Evolutionary conservation across 2,329 filamentous ascomycete species (phyloP), one percentile per base, ranked within the genome.

Genomic region (Aureobasidium musti): DNA sequence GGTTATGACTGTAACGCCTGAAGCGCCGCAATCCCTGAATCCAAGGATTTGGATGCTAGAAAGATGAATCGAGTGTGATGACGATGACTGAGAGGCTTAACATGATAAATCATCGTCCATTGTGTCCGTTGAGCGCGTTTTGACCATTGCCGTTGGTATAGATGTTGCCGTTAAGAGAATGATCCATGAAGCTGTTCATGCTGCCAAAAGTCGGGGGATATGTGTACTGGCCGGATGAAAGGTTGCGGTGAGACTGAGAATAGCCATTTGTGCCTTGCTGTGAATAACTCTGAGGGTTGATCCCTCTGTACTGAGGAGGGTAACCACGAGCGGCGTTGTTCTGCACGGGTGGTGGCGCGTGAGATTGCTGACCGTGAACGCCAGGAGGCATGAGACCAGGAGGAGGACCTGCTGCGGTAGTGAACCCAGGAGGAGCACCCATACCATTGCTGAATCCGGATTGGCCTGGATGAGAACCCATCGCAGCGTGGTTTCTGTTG

Each of bases 341-440:
- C 14, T 64, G 57, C 43, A 50, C 23, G n/a, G 57, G 30, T 6
- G 23, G 35, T 23, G 53, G 33, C 13, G 11, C 39, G 17, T 54
- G 63, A 19, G 49, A 5, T 52, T 91, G 91, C 21, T 30, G 64
- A 14, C 64, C 35, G 5, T 41, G 64, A 3, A 52, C 4, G 10
- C 45, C 53, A 17, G 92, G 92, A 7, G 87, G 87, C 1, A 86
- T 77, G 10, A 97, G 84, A 2, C 93, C 93, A 0, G 93, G 93
- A 14, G 93, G 93, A 28, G 93, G 93, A 0, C 91, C 76, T 30
- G 74, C 74, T 11, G 74, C 74, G 17, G 74, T 69, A 49, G 87
- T 77, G 35, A 96, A 85, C 2, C 61, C 61, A 11, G 61, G 47
- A 52, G 26, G 49, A 52, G 26, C 49, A 19, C 72, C 83, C 90